Conservation (phyloP, 2,329 filamentous ascomycete species). For the Pestalotiopsis sp. region DNA sequence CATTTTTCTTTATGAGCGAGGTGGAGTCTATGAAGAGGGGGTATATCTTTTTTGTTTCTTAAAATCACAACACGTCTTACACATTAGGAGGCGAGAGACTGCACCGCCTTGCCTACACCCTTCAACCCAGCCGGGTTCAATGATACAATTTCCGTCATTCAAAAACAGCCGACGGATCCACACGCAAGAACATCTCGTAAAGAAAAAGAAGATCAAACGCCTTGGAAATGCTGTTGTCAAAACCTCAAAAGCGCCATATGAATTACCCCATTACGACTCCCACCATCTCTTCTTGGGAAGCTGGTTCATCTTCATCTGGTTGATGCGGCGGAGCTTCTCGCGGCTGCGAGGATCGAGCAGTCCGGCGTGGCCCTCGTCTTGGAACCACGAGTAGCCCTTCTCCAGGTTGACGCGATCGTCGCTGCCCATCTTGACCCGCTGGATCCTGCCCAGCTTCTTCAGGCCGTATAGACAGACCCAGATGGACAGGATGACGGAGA, state of each 20-base stretch:
- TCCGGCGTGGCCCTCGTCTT: constrained; percentile 51
- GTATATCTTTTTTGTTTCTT: not conserved
- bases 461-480: constrained; percentile 85
- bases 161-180: not conserved
- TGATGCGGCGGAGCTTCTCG: constrained; percentile 55
- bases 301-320: constrained; percentile 47
- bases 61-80: not conserved
- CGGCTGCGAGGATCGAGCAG: constrained; percentile 57
- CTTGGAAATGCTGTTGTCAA: not conserved
- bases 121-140: not conserved
- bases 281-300: constrained; percentile 35
- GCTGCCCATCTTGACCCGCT: constrained; percentile 75
- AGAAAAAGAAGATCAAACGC: not conserved
- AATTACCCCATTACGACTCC: constrained; percentile 1
- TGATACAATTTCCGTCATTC: not conserved
- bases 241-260: not conserved
- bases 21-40: not conserved
- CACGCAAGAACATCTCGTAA: not conserved
- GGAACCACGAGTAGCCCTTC: constrained; percentile 42
- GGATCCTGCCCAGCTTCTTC: constrained; percentile 79
- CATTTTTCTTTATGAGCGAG: not conserved
- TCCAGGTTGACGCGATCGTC: constrained; percentile 19
- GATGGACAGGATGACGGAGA: constrained; percentile 73
- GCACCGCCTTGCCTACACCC: not conserved
- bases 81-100: not conserved